phyloP scores from a whole-genome alignment of 1,284 basidiomycete species.

The Microbotryum lychnidis-dioicae region DNA sequence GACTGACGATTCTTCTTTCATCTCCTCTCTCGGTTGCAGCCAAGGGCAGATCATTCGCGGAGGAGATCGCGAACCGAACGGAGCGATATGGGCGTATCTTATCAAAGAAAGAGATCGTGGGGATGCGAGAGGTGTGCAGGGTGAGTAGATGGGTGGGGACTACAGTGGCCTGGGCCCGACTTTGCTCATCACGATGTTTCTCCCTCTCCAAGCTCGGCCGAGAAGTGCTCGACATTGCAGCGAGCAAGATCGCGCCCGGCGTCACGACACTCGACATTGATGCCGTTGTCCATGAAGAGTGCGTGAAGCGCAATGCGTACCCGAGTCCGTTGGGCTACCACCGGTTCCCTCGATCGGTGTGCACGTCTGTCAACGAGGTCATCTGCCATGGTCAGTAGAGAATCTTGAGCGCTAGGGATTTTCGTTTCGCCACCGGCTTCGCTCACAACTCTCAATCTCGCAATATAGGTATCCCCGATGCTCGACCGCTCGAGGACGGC shows the following conservation, averaged over 20 bases:
- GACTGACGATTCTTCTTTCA: neutral
- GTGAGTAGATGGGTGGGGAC: slow-evolving; percentile 45
- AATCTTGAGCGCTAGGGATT: slow-evolving; percentile 15
- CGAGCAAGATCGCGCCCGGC: slow-evolving; percentile 73
- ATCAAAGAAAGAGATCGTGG: slow-evolving; percentile 59
- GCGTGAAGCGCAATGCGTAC: slow-evolving; percentile 83
- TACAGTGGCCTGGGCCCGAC: neutral
- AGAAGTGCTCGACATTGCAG: slow-evolving; percentile 85
- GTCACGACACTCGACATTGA: slow-evolving; percentile 94
- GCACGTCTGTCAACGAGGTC: slow-evolving; percentile 89
- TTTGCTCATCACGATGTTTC: neutral
- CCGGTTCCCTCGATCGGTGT: slow-evolving; percentile 88
- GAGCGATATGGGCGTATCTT: slow-evolving; percentile 47
- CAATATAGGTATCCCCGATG: slow-evolving; percentile 70
- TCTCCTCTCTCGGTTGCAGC: neutral
- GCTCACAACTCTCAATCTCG: neutral
- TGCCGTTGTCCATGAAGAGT: slow-evolving; percentile 87
- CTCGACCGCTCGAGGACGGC: slow-evolving; percentile 72
- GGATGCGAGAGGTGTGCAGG: slow-evolving; percentile 65
- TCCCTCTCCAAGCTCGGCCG: slow-evolving; percentile 62
- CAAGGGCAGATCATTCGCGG: slow-evolving; percentile 15
- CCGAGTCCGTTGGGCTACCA: slow-evolving; percentile 92
- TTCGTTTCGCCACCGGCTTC: slow-evolving; percentile 18
- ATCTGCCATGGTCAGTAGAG: slow-evolving; percentile 64
- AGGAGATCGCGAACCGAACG: slow-evolving; percentile 19